Percentiles rank a stretch among this genome's conserved stretches.
phyloP scores from a whole-genome alignment of 768 basidiomycete genomes.

The Tephrocybe sp. region DNA sequence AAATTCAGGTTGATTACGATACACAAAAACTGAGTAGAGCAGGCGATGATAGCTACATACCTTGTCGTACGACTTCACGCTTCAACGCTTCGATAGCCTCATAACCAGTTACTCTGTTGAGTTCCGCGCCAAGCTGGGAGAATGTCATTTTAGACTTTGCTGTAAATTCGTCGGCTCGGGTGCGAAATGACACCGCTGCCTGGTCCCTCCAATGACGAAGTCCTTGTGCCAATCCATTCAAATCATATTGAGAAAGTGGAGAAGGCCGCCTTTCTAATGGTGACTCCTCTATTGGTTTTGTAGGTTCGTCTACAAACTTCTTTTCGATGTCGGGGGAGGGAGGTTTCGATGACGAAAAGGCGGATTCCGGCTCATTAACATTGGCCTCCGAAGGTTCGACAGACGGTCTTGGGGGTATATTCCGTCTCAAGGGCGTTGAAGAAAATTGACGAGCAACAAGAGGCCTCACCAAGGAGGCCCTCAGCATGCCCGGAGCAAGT shows the following conservation, averaged over 20 bases:
- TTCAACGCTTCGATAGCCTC: constrained; percentile 85
- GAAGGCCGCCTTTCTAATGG: constrained; percentile 13
- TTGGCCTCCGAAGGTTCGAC: constrained; percentile 1
- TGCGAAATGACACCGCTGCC: constrained; percentile 44
- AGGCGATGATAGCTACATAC: constrained; percentile 40
- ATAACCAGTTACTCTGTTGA: constrained; percentile 91
- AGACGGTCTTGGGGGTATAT: constrained; percentile 21
- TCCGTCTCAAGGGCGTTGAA: constrained; percentile 27
- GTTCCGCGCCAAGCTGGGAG: constrained; percentile 68
- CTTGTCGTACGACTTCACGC: constrained; percentile 72
- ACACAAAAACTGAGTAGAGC: neutral
- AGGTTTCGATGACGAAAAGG: constrained; percentile 12
- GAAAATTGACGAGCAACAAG: constrained; percentile 28
- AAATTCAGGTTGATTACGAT: no score
- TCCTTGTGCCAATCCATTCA: constrained; percentile 38
- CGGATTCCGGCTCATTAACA: constrained; percentile 15
- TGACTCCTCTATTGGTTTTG: constrained; percentile 6
- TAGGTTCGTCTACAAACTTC: no score
- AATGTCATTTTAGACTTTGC: constrained; percentile 55
- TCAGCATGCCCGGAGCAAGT: constrained; percentile 29
- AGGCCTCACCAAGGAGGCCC: constrained; percentile 29
- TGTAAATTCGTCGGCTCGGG: constrained; percentile 58
- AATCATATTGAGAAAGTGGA: constrained; percentile 21
- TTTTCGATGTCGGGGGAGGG: constrained; percentile 5
- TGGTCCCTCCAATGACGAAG: constrained; percentile 50